phyloP scores from a whole-genome alignment of 2,329 filamentous ascomycete genomes.

The Aaosphaeria arxii region DNA sequence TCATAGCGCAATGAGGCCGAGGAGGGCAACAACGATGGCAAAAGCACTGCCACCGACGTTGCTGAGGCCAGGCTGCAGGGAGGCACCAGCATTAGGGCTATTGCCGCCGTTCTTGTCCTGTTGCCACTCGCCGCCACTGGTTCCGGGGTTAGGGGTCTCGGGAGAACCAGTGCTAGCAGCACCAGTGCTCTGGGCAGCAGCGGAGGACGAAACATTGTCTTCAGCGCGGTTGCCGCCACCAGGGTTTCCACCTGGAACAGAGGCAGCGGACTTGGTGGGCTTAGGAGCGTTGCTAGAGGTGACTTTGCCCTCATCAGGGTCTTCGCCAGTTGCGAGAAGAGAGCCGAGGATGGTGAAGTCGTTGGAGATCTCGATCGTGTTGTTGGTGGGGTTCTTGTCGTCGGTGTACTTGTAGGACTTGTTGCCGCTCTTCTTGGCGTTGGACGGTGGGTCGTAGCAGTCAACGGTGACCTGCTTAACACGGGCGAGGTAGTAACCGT shows the following conservation, averaged over 20 bases:
- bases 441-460: constrained; percentile 82
- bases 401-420: constrained; percentile 75
- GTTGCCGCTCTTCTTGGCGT: constrained; percentile 57
- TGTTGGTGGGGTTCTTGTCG: constrained; percentile 63
- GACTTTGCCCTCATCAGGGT: constrained; percentile 54
- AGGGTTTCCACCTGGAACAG: constrained; percentile 56
- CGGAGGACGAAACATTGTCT: constrained; percentile 7
- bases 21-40: constrained; percentile 32
- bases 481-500: constrained; percentile 86
- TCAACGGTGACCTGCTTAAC: constrained; percentile 75
- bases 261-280: constrained; percentile 38
- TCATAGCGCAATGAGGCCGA: constrained; percentile 30
- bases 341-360: constrained; percentile 74
- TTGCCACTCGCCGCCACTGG: constrained; percentile 14
- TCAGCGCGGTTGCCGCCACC: constrained; percentile 44
- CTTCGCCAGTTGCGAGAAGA: constrained; percentile 74
- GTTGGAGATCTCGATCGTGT: constrained; percentile 70
- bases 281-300: constrained; percentile 20
- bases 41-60: constrained; percentile 29
- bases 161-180: constrained; percentile 4
- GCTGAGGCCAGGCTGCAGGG: constrained; percentile 20
- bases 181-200: constrained; percentile 2
- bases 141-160: constrained; percentile 9
- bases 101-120: constrained; percentile 18
- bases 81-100: constrained; percentile 13